These are phyloP conservation scores for Diaporthe longicolla DNA, from an alignment of 2,329 filamentous ascomycete species.

Conservation along the genomic window DNA sequence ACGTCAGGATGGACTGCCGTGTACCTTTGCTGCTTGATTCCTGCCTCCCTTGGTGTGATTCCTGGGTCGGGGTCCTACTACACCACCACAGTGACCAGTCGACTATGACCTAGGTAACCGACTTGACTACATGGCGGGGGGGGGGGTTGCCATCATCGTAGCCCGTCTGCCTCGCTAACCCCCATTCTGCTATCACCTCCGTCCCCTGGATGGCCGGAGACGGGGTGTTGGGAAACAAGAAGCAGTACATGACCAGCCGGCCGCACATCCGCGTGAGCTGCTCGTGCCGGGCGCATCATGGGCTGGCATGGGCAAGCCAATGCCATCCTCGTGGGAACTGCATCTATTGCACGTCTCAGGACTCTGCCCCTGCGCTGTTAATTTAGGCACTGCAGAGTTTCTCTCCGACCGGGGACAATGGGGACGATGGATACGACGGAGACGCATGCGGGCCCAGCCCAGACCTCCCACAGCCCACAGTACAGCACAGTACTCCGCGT, in stretches of 20 bases:
- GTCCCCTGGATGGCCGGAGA: constrained; percentile 20
- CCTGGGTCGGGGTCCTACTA: not conserved
- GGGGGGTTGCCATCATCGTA: constrained; percentile 28
- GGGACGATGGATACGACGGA: constrained; percentile 28
- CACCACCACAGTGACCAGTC: not conserved
- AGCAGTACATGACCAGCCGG: constrained; percentile 23
- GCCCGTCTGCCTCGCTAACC: constrained; percentile 35
- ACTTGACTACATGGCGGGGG: constrained; percentile 15
- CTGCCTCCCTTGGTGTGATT: not conserved
- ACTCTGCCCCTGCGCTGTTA: constrained; percentile 34
- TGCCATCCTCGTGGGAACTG: constrained; percentile 28
- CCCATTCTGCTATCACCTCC: constrained; percentile 36
- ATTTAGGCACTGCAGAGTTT: constrained; percentile 34
- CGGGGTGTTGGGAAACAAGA: not conserved
- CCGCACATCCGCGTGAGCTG: constrained; percentile 3
- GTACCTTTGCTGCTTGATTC: constrained; percentile 7
- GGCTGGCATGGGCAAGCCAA: not conserved
- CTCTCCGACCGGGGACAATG: constrained; percentile 32
- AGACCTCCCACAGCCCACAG: constrained; percentile 29
- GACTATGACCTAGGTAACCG: not conserved
- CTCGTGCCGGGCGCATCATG: constrained; percentile 7
- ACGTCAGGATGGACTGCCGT: not conserved
- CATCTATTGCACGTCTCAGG: constrained; percentile 33
- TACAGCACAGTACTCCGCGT: constrained; percentile 21
- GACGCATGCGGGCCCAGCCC: constrained; percentile 31